A percentile compares a stretch with the other conserved stretches of the same genome.
These are phyloP conservation scores for Laburnicola sp. DNA, from an alignment of 2,329 filamentous ascomycete genomes.

Conservation along the genomic window DNA sequence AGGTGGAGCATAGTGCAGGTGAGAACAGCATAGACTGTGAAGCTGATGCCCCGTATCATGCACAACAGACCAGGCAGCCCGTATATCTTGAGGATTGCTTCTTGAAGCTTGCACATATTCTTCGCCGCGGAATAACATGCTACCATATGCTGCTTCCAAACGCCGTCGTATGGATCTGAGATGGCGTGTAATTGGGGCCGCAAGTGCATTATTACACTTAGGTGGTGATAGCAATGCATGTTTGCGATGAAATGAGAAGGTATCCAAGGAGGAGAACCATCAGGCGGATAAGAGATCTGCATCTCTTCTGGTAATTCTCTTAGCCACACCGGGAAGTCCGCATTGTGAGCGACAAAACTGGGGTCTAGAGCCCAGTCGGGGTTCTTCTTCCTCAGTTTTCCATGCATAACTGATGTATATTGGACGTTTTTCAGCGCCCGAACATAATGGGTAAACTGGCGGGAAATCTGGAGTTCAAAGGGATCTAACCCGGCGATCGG, in stretches of 20 bases:
- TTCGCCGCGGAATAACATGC: conserved; percentile 85
- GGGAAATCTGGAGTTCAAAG: conserved; percentile 73
- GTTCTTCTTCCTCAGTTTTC: conserved; percentile 71
- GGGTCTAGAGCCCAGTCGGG: conserved; percentile 88
- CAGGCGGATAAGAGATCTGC: conserved; percentile 73
- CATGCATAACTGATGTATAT: conserved; percentile 74
- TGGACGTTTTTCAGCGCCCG: conserved; percentile 77
- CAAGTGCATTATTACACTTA: conserved; percentile 83
- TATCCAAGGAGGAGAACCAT: conserved; percentile 81
- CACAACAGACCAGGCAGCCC: conserved; percentile 80
- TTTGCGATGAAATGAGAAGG: conserved; percentile 87
- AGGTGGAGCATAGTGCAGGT: conserved; percentile 92
- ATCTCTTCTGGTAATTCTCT: conserved; percentile 77
- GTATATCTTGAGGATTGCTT: conserved; percentile 75
- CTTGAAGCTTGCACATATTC: conserved; percentile 81
- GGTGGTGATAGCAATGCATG: conserved; percentile 83
- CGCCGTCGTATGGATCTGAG: conserved; percentile 74
- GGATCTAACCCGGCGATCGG: conserved; percentile 70
- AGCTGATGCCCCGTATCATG: conserved; percentile 94
- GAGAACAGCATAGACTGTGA: conserved; percentile 88
- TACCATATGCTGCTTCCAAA: conserved; percentile 87
- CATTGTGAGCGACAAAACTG: conserved; percentile 77
- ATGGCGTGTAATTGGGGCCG: conserved; percentile 77
- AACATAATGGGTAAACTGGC: conserved; percentile 81
- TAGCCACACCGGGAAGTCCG: conserved; percentile 75